Evolutionary conservation across 768 basidiomycete genomes (phyloP), one percentile per base, ranked within the genome.

Genomic region (Termitomyces sp.): DNA sequence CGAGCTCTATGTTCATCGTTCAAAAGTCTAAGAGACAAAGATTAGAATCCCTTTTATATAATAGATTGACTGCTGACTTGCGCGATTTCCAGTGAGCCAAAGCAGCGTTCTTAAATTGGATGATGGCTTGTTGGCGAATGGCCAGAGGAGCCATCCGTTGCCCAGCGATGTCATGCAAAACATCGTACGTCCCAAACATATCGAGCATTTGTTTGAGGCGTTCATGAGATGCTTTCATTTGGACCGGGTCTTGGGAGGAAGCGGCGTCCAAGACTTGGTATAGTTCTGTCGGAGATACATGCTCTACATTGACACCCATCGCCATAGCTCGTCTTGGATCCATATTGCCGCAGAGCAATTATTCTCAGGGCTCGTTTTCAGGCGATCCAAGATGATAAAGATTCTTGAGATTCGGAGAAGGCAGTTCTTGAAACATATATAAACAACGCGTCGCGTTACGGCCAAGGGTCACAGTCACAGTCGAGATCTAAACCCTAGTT

Each of bases 61-160:
- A 12, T 17, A 54, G 23, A 43, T 31, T 17, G 26, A 41, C 6
- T 47, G 61, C 80, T 66, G 61, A 90, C 91, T 84, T 91, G 73
- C 85, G 73, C 33, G 85, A 86, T 66, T 81, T 78, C 94, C 94
- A 96, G 64, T 90, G 86, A 49, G 72, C 72, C 3, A 85, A 68
- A 2, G 85, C 86, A 1, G 79, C 78, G 63, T 94, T 95, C 73
- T 95, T 95, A 74, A 94, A 89, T 65, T 93, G 91, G 54, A 95
- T 88, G 60, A 92, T 90, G 26, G 88, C 84, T 67, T 90, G 89
- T 62, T 89, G 81, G 42, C 93, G 83, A 50, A 94, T 79, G 15
- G 73, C 73, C 38, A 87, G 68, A 14, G 89, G 85, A n/a, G 86
- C 68, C 1, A 76, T 69, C 60, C 71, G 73, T 62, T 83, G 78